Conservation (phyloP, 1,284 basidiomycete genomes). For the Cystobasidium slooffiae region DNA sequence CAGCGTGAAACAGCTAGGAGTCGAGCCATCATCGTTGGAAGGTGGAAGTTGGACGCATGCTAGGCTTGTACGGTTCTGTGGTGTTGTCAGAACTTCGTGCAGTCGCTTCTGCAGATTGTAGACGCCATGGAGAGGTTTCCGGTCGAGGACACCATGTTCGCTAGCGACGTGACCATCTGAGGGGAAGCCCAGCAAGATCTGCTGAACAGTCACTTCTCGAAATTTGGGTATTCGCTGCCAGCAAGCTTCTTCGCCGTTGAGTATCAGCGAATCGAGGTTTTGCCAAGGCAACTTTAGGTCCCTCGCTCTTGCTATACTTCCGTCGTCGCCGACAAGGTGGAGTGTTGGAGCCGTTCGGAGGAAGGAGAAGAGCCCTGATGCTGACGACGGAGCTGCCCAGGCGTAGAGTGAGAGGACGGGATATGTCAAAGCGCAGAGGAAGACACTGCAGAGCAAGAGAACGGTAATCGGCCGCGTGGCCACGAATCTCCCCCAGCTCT, state of each 20-base stretch:
- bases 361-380: conserved; percentile 43
- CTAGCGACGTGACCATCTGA: conserved; percentile 32
- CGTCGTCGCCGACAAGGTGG: conserved; percentile 30
- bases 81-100: conserved; percentile 2
- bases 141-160: conserved; percentile 46
- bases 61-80: conserved; percentile 19
- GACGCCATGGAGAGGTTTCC: conserved; percentile 44
- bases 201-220: conserved; percentile 75
- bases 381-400: conserved; percentile 56
- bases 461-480: conserved; percentile 90
- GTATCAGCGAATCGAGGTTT: conserved; percentile 23
- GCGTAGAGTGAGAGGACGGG: conserved; percentile 85
- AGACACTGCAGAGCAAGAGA: conserved; percentile 86
- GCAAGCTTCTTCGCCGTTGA: conserved; percentile 51
- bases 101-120: conserved; percentile 47
- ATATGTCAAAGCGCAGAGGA: conserved; percentile 94
- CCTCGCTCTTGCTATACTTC: conserved; percentile 38
- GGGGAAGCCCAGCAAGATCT: conserved; percentile 63
- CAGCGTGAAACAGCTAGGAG: conserved; percentile 65
- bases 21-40: not conserved
- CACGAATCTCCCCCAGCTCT: conserved; percentile 42
- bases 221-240: conserved; percentile 68
- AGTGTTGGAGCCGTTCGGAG: conserved; percentile 43
- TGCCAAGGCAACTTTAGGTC: conserved; percentile 43
- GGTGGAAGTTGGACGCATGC: conserved; percentile 42